Evolutionary conservation across 169 alveolate genomes (phyloP), one percentile per base, ranked within the genome.

Genomic region (Eimeria mitis): DNA sequence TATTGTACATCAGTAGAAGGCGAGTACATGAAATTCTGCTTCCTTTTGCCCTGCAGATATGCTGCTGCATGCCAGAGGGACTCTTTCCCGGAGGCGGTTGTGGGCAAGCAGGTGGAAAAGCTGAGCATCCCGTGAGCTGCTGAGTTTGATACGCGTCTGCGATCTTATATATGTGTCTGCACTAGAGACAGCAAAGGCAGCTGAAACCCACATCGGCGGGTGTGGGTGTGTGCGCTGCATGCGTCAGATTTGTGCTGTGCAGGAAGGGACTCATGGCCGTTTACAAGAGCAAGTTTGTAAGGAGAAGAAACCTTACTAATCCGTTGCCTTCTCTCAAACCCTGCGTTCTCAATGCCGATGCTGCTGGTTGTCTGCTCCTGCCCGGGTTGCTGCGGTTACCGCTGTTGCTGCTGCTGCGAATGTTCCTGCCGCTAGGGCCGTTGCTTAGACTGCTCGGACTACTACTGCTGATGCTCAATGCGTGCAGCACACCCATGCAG

Each of bases 181-280:
- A 49, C 1, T 21, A 81, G 68, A 81, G 63, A 76, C 34, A 44
- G 42, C 21, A 6, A 79, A 79, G 73, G 31, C 54, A 13, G 47
- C n/a, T n/a, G 16, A 23, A 23, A 4, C 59, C 0, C 42, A 52
- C 13, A n/a, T 1, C 31, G 54, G 44, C 9, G 75, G 54, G 40
- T 54, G 59, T 59, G 54, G 91, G 91, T 59, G 6, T 71, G 52
- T 71, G 70, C 34, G 31, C 31, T 92, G 70, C 47, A 37, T 52
- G 78, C 56, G 49, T 42, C 95, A 95, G 97, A 49, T 95, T 95
- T 73, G 89, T 95, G 54, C 21, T 95, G 54, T 95, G 95, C 65
- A 95, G 91, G 73, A 89, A 89, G 73, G 88, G 87, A 25, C 84
- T 83, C 54, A 40, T 95, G 83, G 97, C 97, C 11, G 68, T 95